These are phyloP conservation scores for Lotus japonicus DNA, from an alignment of 306 rosid species.

Conservation along the genomic window DNA sequence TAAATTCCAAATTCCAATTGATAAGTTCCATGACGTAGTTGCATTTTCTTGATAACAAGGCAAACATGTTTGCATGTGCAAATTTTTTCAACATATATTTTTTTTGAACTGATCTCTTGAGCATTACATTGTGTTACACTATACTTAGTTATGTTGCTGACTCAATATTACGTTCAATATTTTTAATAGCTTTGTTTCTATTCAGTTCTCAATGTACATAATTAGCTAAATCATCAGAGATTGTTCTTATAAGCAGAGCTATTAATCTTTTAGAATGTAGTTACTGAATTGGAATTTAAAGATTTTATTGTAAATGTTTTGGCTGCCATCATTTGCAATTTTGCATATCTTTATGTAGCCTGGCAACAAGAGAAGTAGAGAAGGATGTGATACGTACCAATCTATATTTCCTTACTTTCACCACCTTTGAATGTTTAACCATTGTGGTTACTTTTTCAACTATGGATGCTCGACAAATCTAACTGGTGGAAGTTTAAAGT, in stretches of 20 bases:
- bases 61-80: neutral
- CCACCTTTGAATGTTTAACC: conserved; percentile 1
- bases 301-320: neutral
- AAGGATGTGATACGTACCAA: neutral
- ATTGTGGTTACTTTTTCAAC: conserved; percentile 11
- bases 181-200: neutral
- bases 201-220: neutral
- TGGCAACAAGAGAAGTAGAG: neutral
- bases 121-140: neutral
- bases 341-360: neutral
- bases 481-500: conserved; percentile 24
- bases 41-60: neutral
- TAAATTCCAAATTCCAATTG: neutral
- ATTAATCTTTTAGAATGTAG: conserved; percentile 6
- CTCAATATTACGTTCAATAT: neutral
- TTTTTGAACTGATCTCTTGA: neutral
- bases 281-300: neutral
- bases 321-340: neutral
- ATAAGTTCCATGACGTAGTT: conserved; percentile 1
- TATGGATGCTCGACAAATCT: conserved; percentile 19
- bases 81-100: neutral
- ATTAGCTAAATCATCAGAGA: conserved; percentile 8
- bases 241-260: neutral
- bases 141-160: neutral
- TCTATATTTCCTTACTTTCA: conserved; percentile 1